Base-by-base conservation (phyloP, 2,329 filamentous ascomycete species). In the Aspergillus viridinutans region DNA sequence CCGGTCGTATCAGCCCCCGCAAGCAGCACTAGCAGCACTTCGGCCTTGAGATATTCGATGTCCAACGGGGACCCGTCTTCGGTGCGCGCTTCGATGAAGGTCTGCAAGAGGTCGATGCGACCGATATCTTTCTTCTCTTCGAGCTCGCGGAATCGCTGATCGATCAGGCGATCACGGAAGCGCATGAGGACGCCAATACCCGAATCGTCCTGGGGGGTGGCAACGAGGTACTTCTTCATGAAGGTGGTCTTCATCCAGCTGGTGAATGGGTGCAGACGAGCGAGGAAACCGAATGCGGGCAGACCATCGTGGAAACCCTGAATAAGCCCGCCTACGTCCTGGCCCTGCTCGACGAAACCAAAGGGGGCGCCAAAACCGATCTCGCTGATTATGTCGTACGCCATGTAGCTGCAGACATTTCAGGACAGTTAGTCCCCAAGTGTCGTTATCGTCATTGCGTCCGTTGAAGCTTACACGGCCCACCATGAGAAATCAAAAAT, bases 181-280 rank as follows among this genome's bases (percentile, higher is more conserved):
- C 80, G 74, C 81, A 85, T 85, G 55, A 85, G 64, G 1, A 76
- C 78, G 1, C 82, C 82, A 35, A 85, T 82, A 0, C 82, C 83
- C 12, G 75, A 79, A 42, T 82, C 69, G 35, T 85, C 77, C 49
- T 82, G 76, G 0, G 82, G 81, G 38, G 70, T 79, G 8, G 82
- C 80, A 9, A 84, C 79, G 2, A 84, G 72, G 61, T 80, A 82
- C 57, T 81, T 80, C 55, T 77, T 74, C 32, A 83, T 52, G 61
- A 76, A 81, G 0, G 81, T 84, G 7, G 71, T 76, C 67, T 84
- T 84, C 48, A 84, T 66, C 76, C 78, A 83, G 51, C 77, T 79
- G 9, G 80, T 83, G 60, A 84, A 80, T 0, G 81, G 81, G 60
- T 81, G 79, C 4, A 83, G 67, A 1, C 82, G 74, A 3, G 76